A percentile compares a stretch with the other conserved stretches of the same genome.
phyloP scores from a whole-genome alignment of 805 yeast species.

The Zygosaccharomyces lentus region DNA sequence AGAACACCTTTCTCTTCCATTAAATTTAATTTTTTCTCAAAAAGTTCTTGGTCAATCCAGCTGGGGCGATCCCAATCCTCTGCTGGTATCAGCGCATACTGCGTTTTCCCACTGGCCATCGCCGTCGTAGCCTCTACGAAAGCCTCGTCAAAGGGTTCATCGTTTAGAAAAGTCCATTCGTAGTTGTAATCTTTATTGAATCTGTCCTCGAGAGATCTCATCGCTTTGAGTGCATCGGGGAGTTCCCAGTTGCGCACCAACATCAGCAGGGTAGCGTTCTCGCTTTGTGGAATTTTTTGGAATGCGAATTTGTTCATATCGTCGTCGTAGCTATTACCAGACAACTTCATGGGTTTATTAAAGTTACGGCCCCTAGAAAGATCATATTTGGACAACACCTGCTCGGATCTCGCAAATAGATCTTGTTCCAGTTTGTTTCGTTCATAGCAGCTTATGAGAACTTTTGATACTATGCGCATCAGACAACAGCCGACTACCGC shows the following conservation, averaged over 20 bases:
- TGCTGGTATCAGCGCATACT: constrained; percentile 60
- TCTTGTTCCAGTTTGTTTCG: constrained; percentile 6
- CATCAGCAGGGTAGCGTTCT: constrained; percentile 83
- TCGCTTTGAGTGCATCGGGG: constrained; percentile 65
- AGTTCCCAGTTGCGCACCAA: constrained; percentile 79
- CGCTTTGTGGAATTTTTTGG: constrained; percentile 9
- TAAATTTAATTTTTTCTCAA: constrained; percentile 44
- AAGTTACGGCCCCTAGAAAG: constrained; percentile 10
- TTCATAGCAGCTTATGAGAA: constrained; percentile 3
- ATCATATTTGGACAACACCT: constrained; percentile 19
- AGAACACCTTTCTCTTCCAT: constrained; percentile 47
- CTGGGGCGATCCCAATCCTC: constrained; percentile 77
- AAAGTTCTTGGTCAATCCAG: constrained; percentile 57
- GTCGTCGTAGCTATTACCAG: constrained; percentile 27
- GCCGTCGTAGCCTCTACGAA: constrained; percentile 57
- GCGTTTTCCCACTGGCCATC: constrained; percentile 60
- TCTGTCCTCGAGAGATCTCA: constrained; percentile 73
- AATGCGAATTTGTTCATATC: constrained; percentile 8
- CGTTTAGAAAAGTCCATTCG: constrained; percentile 78
- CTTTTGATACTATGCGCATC: constrained; percentile 3
- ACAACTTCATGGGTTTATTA: constrained; percentile 20
- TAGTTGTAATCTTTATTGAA: constrained; percentile 63
- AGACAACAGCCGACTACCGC: constrained; percentile 5
- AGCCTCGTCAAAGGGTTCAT: constrained; percentile 60
- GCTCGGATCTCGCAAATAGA: constrained; percentile 15